phyloP scores from a whole-genome alignment of 1,284 basidiomycete genomes.

The Pseudozyma tsukubaensis region DNA sequence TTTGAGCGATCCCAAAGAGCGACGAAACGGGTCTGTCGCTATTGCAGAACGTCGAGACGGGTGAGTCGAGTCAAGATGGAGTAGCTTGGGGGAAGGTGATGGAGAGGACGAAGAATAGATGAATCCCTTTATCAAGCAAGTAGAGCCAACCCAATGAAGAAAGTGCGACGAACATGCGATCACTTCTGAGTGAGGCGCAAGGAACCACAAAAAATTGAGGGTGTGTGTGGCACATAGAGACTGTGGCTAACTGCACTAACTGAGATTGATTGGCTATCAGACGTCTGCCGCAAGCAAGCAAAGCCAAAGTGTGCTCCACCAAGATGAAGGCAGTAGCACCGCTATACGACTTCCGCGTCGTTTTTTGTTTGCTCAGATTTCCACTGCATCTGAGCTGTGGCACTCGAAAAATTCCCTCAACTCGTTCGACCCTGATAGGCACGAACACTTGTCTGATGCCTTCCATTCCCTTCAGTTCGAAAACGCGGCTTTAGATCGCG shows the following conservation, averaged over 20 bases:
- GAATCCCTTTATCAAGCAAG: constrained; percentile 2
- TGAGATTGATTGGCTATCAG: background rate
- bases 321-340: constrained; percentile 46
- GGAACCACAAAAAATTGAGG: too few species aligned
- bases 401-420: background rate
- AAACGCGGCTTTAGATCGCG: constrained; percentile 31
- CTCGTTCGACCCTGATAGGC: too few species aligned
- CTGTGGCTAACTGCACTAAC: background rate
- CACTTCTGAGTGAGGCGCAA: constrained; percentile 2
- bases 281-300: background rate
- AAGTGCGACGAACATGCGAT: constrained; percentile 13
- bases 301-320: background rate
- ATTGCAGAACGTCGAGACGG: background rate
- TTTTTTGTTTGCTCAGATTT: constrained; percentile 9
- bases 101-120: background rate
- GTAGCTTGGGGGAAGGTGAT: constrained; percentile 8
- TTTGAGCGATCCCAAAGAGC: background rate
- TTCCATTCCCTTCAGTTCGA: background rate
- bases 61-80: background rate
- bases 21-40: background rate
- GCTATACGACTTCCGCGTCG: constrained; percentile 13
- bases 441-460: background rate
- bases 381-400: constrained; percentile 18
- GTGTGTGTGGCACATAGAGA: too few species aligned
- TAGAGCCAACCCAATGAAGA: background rate